Evolutionary conservation across 1,139 yeast species (phyloP), one percentile per base, ranked within the genome.

Genomic region (Wickerhamiella pararugosa): DNA sequence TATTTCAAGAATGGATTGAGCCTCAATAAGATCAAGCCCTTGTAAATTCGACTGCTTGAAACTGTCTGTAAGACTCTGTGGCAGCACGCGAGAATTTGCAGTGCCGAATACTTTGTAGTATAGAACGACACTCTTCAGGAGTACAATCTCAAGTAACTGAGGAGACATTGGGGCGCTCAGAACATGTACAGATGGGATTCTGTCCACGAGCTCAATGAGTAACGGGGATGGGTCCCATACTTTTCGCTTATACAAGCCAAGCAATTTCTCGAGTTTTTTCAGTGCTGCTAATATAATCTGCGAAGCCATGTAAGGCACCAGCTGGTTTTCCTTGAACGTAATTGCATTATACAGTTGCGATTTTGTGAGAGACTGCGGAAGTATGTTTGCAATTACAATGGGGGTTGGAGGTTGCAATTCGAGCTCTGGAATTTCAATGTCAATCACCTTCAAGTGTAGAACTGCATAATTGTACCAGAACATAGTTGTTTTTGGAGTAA

Each of bases 401-500:
- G 49, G 49, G 7, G 48, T 40, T 1, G 54, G 50, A 5, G 66
- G 64, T 32, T 11, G 34, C 37, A 11, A 47, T 26, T 28, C 51
- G 34, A 39, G 61, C 56, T 6, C 52, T 1, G 81, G 82, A 8
- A 75, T 53, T 1, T 76, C 72, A 2, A 79, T 54, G 36, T 67
- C 67, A 10, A 81, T 66, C 7, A 81, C 65, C 45, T 74, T 71
- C 1, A 77, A 69, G 41, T 79, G 63, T 6, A 84, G 60, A 27
- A 79, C 63, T 1, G 84, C 71, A 58, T 74, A 79, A 7, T 90
- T 79, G 31, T 86, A 66, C 87, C 94, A 87, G 65, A 81, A 83
- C 5, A 87, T 76, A 1, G 92, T 67, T 45, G 79, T 63, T 38
- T 75, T 70, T 1, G 94, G 92, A 43, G 79, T 87, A 21, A 64